Evolutionary conservation across 768 basidiomycete species (phyloP), one percentile per base, ranked within the genome.

Genomic region (Mycena galopus): DNA sequence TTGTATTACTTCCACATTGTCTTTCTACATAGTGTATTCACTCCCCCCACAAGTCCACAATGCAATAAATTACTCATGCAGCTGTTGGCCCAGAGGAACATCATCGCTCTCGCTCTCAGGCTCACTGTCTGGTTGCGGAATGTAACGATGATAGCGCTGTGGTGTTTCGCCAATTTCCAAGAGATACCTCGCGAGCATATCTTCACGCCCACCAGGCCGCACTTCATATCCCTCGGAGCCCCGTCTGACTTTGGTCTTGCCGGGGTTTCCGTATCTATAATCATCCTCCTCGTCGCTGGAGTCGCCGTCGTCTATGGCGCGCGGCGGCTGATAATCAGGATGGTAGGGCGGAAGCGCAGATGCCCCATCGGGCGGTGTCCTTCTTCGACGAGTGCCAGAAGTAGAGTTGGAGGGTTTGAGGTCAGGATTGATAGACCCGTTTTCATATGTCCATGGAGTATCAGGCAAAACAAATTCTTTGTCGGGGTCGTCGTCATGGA

Each of bases 221-320:
- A 94, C 90, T 78, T 96, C 95, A 75, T 91, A 94, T 5, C 95
- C 95, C 82, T 96, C 95, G 17, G 94, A 96, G 25, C 95, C 94
- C 53, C 89, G 82, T 63, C 95, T 85, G 57, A 94, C 84, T 35
- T 79, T 81, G 8, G 78, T 71, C 35, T 72, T 42, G 21, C 73
- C 59, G 11, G 27, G 56, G 6, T 74, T 78, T 33, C 71, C 67
- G 56, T 78, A 76, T 35, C 76, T 77, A 37, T 76, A 64, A 33
- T 74, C 73, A 19, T 79, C 79, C 19, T 84, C 80, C n/a, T 81
- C 78, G 33, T 75, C 78, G 11, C 69, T 69, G 25, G 78, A 75
- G 27, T 80, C 77, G 25, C 79, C 65, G 19, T 83, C 81, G n/a
- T 73, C 78, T 29, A n/a, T n/a, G n/a, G 78, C 81, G 4, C 4